Percentiles rank a stretch among this genome's conserved stretches.
Evolutionary conservation across 2,329 filamentous ascomycete genomes (phyloP).

Genomic region (Fusarium sp.): DNA sequence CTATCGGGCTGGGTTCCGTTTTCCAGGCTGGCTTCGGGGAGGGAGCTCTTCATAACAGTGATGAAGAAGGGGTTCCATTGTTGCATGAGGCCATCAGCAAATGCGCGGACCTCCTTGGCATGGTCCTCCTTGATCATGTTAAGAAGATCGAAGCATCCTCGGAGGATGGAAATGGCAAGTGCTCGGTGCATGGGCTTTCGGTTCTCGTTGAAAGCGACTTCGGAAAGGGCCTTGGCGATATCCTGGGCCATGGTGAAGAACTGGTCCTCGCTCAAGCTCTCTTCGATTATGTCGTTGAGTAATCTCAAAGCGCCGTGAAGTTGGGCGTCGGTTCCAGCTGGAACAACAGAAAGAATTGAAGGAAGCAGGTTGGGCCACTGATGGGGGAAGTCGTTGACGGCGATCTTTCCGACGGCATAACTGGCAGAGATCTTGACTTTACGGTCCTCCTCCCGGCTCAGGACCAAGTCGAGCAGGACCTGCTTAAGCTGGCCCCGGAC

Average conservation of each 20-base stretch:
- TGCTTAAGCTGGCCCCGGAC: conserved; percentile 80
- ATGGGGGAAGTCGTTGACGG: conserved; percentile 91
- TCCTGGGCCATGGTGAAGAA: conserved; percentile 92
- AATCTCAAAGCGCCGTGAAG: conserved; percentile 91
- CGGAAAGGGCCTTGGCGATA: conserved; percentile 85
- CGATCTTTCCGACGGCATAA: conserved; percentile 90
- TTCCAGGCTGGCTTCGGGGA: conserved; percentile 72
- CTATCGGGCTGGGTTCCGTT: conserved; percentile 68
- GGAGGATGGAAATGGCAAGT: conserved; percentile 89
- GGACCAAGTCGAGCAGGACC: conserved; percentile 80
- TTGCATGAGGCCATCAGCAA: conserved; percentile 86
- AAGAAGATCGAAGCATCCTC: conserved; percentile 91
- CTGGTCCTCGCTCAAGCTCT: conserved; percentile 91
- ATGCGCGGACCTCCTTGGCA: conserved; percentile 84
- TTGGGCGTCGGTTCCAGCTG: conserved; percentile 79
- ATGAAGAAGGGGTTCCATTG: conserved; percentile 94
- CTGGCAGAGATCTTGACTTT: conserved; percentile 89
- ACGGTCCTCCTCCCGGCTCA: conserved; percentile 79
- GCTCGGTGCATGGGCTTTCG: conserved; percentile 83
- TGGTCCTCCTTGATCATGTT: conserved; percentile 98
- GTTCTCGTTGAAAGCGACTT: conserved; percentile 80
- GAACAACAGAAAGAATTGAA: conserved; percentile 80
- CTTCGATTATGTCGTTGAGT: conserved; percentile 89
- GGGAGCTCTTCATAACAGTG: conserved; percentile 76
- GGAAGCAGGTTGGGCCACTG: conserved; percentile 93